These are phyloP conservation scores for Rhodotorula taiwanensis DNA, from an alignment of 768 basidiomycete genomes.

Conservation along the genomic window DNA sequence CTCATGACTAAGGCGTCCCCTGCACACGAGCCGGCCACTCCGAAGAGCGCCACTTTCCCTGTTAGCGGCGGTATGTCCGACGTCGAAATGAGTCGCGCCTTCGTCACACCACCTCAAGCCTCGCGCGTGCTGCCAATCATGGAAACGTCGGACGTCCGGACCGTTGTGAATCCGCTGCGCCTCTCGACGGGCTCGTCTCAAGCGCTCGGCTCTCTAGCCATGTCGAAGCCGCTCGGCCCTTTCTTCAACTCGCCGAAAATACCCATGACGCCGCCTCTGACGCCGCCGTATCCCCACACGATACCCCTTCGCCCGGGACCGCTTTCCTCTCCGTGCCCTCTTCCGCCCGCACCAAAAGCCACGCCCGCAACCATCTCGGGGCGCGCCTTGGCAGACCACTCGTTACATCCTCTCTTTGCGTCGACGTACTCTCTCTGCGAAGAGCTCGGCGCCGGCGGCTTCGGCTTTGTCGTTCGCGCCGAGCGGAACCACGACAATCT, in stretches of 20 bases:
- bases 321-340: background rate
- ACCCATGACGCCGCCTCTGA: slow-evolving; percentile 35
- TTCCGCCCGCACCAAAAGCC: slow-evolving; percentile 2
- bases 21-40: background rate
- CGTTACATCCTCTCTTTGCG: slow-evolving; percentile 40
- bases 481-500: slow-evolving; percentile 54
- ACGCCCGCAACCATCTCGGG: slow-evolving; percentile 19
- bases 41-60: background rate
- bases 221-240: too few species aligned
- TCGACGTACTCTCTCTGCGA: slow-evolving; percentile 43
- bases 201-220: slow-evolving; percentile 3
- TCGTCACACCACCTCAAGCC: slow-evolving; percentile 21
- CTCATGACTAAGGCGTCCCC: background rate
- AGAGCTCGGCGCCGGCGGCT: slow-evolving; percentile 75
- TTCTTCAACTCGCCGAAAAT: slow-evolving; percentile 7
- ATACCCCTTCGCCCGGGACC: background rate
- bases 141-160: background rate
- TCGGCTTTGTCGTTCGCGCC: slow-evolving; percentile 90
- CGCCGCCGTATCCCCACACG: slow-evolving; percentile 17
- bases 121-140: background rate
- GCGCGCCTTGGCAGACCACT: slow-evolving; percentile 26
- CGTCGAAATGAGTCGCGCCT: slow-evolving; percentile 25
- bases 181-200: slow-evolving; percentile 11
- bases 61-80: background rate
- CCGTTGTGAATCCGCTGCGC: background rate